Conservation (phyloP, 1,284 basidiomycete genomes). For the Heterobasidion occidentale region DNA sequence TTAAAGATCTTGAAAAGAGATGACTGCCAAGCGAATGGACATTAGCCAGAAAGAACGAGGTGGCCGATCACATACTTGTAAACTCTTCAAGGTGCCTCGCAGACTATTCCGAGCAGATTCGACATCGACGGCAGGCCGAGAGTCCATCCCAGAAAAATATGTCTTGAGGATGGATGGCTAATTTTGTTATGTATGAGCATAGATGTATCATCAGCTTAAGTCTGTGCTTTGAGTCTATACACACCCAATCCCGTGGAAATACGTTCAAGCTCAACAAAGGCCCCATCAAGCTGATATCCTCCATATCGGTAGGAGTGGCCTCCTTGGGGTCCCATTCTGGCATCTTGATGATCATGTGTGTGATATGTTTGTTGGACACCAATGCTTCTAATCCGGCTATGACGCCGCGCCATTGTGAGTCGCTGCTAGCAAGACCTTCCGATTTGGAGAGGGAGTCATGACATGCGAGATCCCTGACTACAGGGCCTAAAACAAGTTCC, state of each 20-base stretch:
- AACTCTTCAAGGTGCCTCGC: constrained; percentile 69
- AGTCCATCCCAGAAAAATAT: constrained; percentile 84
- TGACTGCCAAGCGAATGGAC: constrained; percentile 30
- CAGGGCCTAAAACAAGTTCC: constrained; percentile 36
- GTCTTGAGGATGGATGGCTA: constrained; percentile 72
- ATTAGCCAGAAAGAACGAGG: constrained; percentile 3
- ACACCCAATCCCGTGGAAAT: constrained; percentile 83
- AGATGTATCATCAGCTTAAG: not conserved
- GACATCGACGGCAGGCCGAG: constrained; percentile 66
- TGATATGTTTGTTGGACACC: constrained; percentile 78
- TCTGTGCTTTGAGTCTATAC: constrained; percentile 18
- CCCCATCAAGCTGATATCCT: constrained; percentile 66
- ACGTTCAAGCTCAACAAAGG: constrained; percentile 78
- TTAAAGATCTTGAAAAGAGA: constrained; percentile 90
- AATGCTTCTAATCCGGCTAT: constrained; percentile 78
- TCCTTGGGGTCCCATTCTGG: constrained; percentile 61
- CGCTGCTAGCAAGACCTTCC: constrained; percentile 62
- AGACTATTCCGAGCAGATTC: constrained; percentile 81
- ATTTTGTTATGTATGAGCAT: not conserved
- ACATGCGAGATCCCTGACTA: constrained; percentile 50
- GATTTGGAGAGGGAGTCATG: constrained; percentile 54
- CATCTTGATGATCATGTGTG: constrained; percentile 68
- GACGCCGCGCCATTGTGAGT: constrained; percentile 81
- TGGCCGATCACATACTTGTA: constrained; percentile 45
- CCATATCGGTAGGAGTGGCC: constrained; percentile 54